Percentiles rank a stretch among this genome's conserved stretches.
Conservation (phyloP, 192 early-diverging fungal genomes). For the Phlyctochytrium arcticum region DNA sequence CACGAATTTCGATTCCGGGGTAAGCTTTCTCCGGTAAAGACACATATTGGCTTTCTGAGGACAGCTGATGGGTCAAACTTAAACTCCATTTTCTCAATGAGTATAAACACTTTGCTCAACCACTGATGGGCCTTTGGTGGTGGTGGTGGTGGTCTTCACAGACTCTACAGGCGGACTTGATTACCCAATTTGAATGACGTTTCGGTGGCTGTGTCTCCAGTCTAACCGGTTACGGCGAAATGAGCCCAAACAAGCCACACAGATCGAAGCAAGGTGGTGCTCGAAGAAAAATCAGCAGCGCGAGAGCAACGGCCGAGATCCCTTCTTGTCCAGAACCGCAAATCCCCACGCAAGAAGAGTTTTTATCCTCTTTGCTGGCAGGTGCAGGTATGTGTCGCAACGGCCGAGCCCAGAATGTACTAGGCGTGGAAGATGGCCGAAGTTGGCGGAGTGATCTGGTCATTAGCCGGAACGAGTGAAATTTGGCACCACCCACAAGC, state of each 20-base stretch:
- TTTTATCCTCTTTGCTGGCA: background rate
- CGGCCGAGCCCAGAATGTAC: no score
- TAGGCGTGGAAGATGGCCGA: no score
- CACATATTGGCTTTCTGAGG: slow-evolving; percentile 26
- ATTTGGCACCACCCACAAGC: no score
- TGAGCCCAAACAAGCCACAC: background rate
- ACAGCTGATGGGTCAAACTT: slow-evolving; percentile 18
- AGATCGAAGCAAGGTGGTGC: background rate
- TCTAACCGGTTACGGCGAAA: no score
- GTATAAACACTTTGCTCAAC: no score
- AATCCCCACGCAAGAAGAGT: background rate
- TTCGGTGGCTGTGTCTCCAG: no score
- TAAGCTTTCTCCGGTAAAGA: slow-evolving; percentile 16
- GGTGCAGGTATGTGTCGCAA: background rate
- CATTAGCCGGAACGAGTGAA: no score
- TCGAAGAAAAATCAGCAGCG: background rate
- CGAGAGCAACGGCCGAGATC: background rate
- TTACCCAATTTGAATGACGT: no score
- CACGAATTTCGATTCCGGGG: slow-evolving; percentile 19
- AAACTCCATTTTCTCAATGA: slow-evolving; percentile 26
- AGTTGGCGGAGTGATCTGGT: no score
- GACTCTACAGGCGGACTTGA: no score
- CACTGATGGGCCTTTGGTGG: no score
- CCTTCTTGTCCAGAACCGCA: background rate
- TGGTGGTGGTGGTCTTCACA: no score